Evolutionary conservation across 306 rosid genomes (phyloP), one percentile per base, ranked within the genome.

Genomic region (Fagus sylvatica): DNA sequence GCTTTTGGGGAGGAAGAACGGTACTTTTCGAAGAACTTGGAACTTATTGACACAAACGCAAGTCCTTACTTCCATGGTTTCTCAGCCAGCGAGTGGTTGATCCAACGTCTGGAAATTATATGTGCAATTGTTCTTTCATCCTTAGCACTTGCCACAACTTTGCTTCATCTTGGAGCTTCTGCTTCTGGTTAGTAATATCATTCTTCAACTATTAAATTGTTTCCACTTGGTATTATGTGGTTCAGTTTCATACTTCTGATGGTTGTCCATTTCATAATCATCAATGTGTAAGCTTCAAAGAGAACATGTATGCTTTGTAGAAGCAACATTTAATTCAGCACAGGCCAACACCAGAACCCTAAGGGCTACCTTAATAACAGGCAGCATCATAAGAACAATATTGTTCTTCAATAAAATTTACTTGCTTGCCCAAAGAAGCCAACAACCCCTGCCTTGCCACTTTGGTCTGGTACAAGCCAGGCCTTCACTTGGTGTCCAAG

Each of bases 31-130:
- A 83, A 74, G 49, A 61, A 70, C 77, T 74, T 83, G 70, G 79
- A 78, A 1, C 65, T 74, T 11, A 70, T 78, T 59, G 86, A 83
- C 76, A 75, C 66, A 53, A 78, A 83, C 41, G 76, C 86, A 33
- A 78, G 77, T 36, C 46, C 71, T 33, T 36, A 82, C 72, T 83
- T 83, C 68, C 55, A 54, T 36, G 76, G 65, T 19, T 74, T 83
- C 57, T 83, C 86, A 69, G 79, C 86, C 65, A 82, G 53, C 33
- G 83, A 83, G 74, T 83, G 86, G 83, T 36, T 83, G 76, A 78
- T 76, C 17, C 64, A 42, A 53, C 80, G 80, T 41, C 74, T 83
- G 34, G 86, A 83, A 54, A 51, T 72, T 1, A 53, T 83, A 43
- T 74, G 86, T 54, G 83, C 83, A 12, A 62, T 83, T n/a, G 65